Conservation (phyloP, 768 basidiomycete genomes). For the Kwoniella europaea region DNA sequence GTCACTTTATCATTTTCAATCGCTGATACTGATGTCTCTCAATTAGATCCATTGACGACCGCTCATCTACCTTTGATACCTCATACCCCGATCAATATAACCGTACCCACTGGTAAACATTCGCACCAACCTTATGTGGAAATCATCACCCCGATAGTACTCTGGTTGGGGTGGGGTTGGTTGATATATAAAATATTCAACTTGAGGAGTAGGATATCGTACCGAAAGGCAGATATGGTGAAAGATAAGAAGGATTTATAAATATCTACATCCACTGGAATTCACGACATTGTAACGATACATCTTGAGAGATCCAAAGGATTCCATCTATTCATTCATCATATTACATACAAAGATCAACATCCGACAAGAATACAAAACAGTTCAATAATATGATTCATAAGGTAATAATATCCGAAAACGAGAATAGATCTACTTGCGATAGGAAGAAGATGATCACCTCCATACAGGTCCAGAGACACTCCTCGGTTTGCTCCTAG, state of each 20-base stretch:
- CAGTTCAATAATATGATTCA: background rate
- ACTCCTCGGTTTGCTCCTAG: constrained; percentile 18
- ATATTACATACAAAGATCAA: too few species aligned
- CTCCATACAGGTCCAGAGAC: constrained; percentile 25
- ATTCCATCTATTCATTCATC: too few species aligned
- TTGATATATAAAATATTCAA: constrained; percentile 37
- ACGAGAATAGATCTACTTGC: too few species aligned
- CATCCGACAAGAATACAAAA: too few species aligned
- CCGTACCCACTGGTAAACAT: constrained; percentile 36
- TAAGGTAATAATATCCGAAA: too few species aligned
- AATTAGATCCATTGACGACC: background rate
- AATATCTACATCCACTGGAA: too few species aligned
- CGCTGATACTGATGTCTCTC: too few species aligned
- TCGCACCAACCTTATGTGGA: constrained; percentile 37
- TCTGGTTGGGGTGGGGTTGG: constrained; percentile 42
- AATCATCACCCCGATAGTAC: constrained; percentile 30
- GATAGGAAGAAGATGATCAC: background rate
- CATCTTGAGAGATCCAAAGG: too few species aligned
- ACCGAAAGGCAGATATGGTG: background rate
- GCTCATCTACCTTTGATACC: background rate
- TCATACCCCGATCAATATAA: constrained; percentile 15
- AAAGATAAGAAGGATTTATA: constrained; percentile 3
- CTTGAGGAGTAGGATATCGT: constrained; percentile 8
- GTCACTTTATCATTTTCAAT: background rate
- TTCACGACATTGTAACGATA: too few species aligned